phyloP scores from a whole-genome alignment of 345 rosid genomes.

The Cochlearia excelsa region DNA sequence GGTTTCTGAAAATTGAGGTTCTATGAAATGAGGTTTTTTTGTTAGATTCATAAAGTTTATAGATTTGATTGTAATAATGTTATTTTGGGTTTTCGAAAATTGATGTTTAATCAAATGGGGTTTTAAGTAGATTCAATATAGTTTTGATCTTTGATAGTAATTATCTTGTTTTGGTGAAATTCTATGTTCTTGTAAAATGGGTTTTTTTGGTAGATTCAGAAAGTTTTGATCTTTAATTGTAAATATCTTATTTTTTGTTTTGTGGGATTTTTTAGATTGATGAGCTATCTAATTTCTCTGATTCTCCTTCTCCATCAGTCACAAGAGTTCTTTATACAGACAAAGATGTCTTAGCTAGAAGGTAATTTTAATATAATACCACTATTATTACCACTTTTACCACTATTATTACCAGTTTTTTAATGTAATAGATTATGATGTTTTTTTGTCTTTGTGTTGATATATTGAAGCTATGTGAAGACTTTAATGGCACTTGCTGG shows the following conservation, averaged over 20 bases:
- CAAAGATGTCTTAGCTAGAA: constrained; percentile 75
- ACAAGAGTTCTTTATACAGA: constrained; percentile 80
- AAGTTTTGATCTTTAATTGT: not conserved
- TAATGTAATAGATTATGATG: not conserved
- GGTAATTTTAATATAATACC: constrained; percentile 40
- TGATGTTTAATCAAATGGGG: too few species aligned
- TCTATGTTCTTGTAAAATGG: too few species aligned
- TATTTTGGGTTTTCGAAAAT: too few species aligned
- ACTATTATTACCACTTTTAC: too few species aligned
- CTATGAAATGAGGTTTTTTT: too few species aligned
- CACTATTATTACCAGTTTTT: not conserved
- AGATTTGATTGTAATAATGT: too few species aligned
- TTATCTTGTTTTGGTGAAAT: too few species aligned
- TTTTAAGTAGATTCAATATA: too few species aligned
- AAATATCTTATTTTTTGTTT: constrained; percentile 2
- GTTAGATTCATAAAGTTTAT: too few species aligned
- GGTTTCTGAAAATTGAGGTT: not conserved
- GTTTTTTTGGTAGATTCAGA: too few species aligned
- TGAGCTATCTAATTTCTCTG: constrained; percentile 79
- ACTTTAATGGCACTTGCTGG: constrained; percentile 72
- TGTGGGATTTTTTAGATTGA: constrained; percentile 69
- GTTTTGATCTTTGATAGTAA: too few species aligned
- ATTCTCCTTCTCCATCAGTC: constrained; percentile 80
- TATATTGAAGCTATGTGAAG: constrained; percentile 58
- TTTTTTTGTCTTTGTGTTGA: constrained; percentile 6